Conservation (phyloP, 2,329 filamentous ascomycete genomes). For the Sphaerulina populicola region DNA sequence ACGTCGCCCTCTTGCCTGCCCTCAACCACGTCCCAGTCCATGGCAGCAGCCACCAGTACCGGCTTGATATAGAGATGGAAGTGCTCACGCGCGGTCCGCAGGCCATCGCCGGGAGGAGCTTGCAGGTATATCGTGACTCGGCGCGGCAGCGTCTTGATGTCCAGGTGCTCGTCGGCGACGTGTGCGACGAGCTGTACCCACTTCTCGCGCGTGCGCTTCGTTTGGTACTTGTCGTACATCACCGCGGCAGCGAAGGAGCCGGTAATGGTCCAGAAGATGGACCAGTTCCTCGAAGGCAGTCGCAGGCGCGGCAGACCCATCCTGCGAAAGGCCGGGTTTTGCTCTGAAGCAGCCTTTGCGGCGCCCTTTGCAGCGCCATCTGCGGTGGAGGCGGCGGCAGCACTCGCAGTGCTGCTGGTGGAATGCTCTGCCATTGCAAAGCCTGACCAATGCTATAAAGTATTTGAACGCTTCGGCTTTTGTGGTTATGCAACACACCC, state of each 20-base stretch:
- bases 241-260: conserved; percentile 70
- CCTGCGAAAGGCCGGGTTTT: conserved; percentile 67
- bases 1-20: conserved; percentile 89
- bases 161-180: conserved; percentile 67
- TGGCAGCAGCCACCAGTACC: conserved; percentile 73
- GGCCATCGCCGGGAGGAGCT: conserved; percentile 75
- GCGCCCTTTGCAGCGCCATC: not conserved
- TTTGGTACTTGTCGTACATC: conserved; percentile 87
- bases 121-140: conserved; percentile 80
- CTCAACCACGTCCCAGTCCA: conserved; percentile 96
- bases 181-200: conserved; percentile 82
- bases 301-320: conserved; percentile 73
- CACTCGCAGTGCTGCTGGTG: not conserved
- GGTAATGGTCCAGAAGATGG: conserved; percentile 81
- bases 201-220: conserved; percentile 72
- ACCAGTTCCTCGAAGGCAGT: conserved; percentile 92
- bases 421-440: not conserved
- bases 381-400: not conserved
- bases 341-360: conserved; percentile 29
- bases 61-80: conserved; percentile 96
- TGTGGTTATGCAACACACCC: no score
- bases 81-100: conserved; percentile 81
- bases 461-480: no score
- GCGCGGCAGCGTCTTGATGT: conserved; percentile 64
- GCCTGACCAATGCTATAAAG: not conserved